Base-by-base conservation (phyloP, 371 early-diverging fungal genomes). In the Lichtheimia ramosa region DNA sequence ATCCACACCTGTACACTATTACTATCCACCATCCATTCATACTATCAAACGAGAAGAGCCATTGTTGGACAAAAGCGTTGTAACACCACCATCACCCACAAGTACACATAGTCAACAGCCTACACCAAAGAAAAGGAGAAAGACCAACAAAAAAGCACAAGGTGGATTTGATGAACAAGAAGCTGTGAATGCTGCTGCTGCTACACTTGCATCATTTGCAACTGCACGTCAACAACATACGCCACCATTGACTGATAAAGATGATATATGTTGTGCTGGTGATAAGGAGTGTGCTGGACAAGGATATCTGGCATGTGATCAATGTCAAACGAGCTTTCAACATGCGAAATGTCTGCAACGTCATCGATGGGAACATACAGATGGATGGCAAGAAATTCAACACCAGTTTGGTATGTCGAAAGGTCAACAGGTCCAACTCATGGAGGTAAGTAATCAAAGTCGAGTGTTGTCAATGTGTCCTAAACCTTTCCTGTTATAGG, bases 181-280 rank as follows among this genome's bases (percentile, higher is more conserved):
- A 43, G 71, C 73, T 7, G 63, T 74, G 18, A 56, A 43, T 34
- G 77, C 77, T n/a, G 77, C 76, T 34, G 76, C 77, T 6, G 74
- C 74, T 14, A 77, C 77, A 5, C 63, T 77, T 23, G 74, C 77
- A 15, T 77, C 77, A 5, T 74, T 77, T 64, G 70, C 77, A 23
- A 62, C 64, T 4, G 63, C 59, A 16, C 54, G 59, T n/a, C 48
- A 59, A 25, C 34, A 34, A 34, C 34, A 34, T 34, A 34, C 34
- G 8, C 34, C 34, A 1, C 34, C 34, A 34, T 34, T 34, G 10
- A 20, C 46, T 24, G 18, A n/a, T 48, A 54, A 58, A 42, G 51
- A 54, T 16, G 58, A 53, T 48, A 51, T 28, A 58, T 63, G 13
- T 56, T 69, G 70, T 59, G 53, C 53, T 43, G 69, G 64, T 18